Evolutionary conservation across 1,284 basidiomycete species (phyloP), one percentile per base, ranked within the genome.

Genomic region (Malassezia nana): DNA sequence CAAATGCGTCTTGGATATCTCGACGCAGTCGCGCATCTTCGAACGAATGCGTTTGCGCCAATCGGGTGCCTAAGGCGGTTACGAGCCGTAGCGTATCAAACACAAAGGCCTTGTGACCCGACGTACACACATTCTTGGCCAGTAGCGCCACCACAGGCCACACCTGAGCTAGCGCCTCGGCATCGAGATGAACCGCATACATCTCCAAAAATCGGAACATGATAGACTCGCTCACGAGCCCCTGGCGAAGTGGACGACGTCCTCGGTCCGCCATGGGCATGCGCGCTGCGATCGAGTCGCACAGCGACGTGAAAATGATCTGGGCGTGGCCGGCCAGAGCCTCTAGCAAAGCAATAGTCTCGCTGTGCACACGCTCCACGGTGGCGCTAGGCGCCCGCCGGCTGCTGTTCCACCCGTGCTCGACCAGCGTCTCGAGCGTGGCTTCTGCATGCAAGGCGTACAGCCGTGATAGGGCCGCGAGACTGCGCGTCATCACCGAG

Each of bases 1-100:
- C 81, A 66, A 86, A 91, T 0, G 81, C 84, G 56, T 98, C 92
- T 81, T 92, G 89, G 15, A 96, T 77, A 57, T 98, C 92, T 65
- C 89, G 86, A n/a, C 86, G 82, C 50, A 90, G 77, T 18, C 87
- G 81, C 16, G 83, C 81, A 74, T 98, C 92, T 57, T 96, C 92
- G 71, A 92, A 80, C 0, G 88, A 86, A 3, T 89, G 91, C 1
- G 64, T 65, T 65, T 87, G 85, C 2, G 85, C 82, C 13, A 96
- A 79, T 70, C 89, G 92, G 58, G 18, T 26, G 0, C 85, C 84
- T 15, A 95, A 74, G 1, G 84, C 80, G 3, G 83, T 84, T 30
- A 94, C 77, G 74, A 88, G 89, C 61, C 88, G 89, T 22, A 95
- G 77, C 22, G 82, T 78, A 4, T 84, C 80, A 73, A 86, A 90